Conservation (phyloP, 495 filamentous ascomycete genomes). For the Evernia prunastri region DNA sequence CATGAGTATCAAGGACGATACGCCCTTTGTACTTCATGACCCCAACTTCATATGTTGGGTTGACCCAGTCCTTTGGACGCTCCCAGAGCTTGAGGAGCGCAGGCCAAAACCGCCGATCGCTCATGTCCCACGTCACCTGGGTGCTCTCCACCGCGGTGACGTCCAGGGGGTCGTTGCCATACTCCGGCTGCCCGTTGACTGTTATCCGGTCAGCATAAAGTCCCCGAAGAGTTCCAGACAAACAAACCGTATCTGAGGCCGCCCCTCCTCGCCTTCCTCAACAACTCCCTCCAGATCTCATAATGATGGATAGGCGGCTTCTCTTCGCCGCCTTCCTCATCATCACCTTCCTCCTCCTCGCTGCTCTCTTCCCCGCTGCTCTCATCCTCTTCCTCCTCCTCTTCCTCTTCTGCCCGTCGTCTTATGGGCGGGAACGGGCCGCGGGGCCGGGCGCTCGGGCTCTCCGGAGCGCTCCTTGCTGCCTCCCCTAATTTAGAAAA, state of each 20-base stretch:
- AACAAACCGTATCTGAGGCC: constrained; percentile 4
- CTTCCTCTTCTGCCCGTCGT: not conserved
- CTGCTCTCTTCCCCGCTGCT: not conserved
- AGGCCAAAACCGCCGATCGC: not conserved
- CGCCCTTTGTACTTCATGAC: not conserved
- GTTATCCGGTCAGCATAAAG: not conserved
- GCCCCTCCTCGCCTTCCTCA: not conserved
- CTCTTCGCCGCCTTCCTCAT: not conserved
- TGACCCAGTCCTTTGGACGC: not conserved
- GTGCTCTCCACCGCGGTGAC: not conserved
- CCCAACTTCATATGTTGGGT: not conserved
- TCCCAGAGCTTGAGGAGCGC: not conserved
- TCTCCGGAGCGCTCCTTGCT: not conserved
- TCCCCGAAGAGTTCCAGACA: not conserved
- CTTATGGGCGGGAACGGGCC: not conserved
- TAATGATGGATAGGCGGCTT: not conserved
- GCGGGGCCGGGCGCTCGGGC: not conserved
- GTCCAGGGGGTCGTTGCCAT: not conserved
- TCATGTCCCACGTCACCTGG: not conserved
- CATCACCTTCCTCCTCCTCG: not conserved
- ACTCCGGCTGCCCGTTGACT: not conserved
- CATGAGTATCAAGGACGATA: not conserved
- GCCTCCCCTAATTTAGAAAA: not conserved
- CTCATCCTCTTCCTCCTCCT: not conserved
- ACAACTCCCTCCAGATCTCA: not conserved